These are phyloP conservation scores for Neonectria faginata DNA, from an alignment of 2,329 filamentous ascomycete species.

Conservation along the genomic window DNA sequence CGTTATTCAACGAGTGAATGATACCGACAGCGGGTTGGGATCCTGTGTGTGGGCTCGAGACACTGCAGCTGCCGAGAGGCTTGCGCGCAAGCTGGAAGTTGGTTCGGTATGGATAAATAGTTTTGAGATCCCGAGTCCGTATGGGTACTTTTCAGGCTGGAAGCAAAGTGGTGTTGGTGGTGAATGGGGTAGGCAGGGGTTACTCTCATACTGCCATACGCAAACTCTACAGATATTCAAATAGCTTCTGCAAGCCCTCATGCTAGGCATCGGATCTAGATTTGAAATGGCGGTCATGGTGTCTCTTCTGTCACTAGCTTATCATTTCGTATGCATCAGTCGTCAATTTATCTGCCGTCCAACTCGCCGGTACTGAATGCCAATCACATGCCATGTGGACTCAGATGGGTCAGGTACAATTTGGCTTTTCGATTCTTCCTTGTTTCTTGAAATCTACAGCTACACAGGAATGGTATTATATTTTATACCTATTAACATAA, in stretches of 20 bases:
- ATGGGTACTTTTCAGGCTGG: slow-evolving; percentile 16
- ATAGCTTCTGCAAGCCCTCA: no score
- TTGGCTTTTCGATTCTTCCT: no score
- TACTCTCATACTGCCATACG: slow-evolving; percentile 8
- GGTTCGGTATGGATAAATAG: slow-evolving; percentile 18
- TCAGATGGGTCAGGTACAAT: background rate
- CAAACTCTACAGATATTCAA: slow-evolving; percentile 17
- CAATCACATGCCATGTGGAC: no score
- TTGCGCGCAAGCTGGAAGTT: slow-evolving; percentile 5
- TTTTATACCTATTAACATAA: no score
- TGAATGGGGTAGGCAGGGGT: slow-evolving; percentile 16
- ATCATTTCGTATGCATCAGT: no score
- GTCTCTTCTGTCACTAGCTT: no score
- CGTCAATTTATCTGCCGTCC: no score
- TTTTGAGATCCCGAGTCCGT: slow-evolving; percentile 9
- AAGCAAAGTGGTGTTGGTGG: slow-evolving; percentile 20
- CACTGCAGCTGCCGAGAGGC: background rate
- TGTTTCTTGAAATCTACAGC: no score
- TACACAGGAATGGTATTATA: no score
- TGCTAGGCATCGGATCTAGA: background rate
- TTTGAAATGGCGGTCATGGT: background rate
- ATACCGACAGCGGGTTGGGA: slow-evolving; percentile 43
- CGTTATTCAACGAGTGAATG: slow-evolving; percentile 65
- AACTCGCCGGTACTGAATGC: no score
- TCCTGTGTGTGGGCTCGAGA: slow-evolving; percentile 14